These are phyloP conservation scores for Penicillium sp. DNA, from an alignment of 2,329 filamentous ascomycete species.

Conservation along the genomic window DNA sequence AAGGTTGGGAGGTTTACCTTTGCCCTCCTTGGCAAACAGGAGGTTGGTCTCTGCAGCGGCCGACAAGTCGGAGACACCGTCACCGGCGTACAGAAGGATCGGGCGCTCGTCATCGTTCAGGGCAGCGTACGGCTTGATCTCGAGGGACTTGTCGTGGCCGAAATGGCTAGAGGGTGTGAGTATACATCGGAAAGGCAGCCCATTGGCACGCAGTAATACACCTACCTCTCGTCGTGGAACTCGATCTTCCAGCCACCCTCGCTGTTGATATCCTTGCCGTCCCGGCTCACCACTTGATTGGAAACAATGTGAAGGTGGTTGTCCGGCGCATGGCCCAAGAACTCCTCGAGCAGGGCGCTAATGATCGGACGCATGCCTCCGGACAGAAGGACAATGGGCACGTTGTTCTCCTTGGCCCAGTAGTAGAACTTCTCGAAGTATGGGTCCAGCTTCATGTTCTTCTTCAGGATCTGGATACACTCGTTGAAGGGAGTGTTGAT, in stretches of 20 bases:
- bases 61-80: conserved; percentile 87
- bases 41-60: conserved; percentile 90
- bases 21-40: conserved; percentile 86
- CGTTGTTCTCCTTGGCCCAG: conserved; percentile 74
- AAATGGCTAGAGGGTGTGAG: conserved; percentile 55
- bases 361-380: conserved; percentile 94
- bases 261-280: conserved; percentile 68
- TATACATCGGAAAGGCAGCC: neutral
- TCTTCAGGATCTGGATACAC: conserved; percentile 70
- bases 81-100: conserved; percentile 87
- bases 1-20: conserved; percentile 51
- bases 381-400: conserved; percentile 86
- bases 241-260: conserved; percentile 80
- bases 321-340: conserved; percentile 71
- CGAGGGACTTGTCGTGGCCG: conserved; percentile 94
- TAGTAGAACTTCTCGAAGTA: conserved; percentile 81
- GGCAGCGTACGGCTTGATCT: conserved; percentile 74
- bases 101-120: conserved; percentile 66
- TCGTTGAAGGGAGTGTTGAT: conserved; percentile 72
- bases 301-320: conserved; percentile 77
- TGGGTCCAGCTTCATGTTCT: conserved; percentile 84
- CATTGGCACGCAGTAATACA: conserved; percentile 15
- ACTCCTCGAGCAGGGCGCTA: conserved; percentile 69
- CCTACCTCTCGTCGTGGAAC: conserved; percentile 77
- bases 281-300: conserved; percentile 67